Percentiles rank a stretch among this genome's conserved stretches.
Conservation (phyloP, 2,329 filamentous ascomycete species). For the Tolypocladium paradoxum region DNA sequence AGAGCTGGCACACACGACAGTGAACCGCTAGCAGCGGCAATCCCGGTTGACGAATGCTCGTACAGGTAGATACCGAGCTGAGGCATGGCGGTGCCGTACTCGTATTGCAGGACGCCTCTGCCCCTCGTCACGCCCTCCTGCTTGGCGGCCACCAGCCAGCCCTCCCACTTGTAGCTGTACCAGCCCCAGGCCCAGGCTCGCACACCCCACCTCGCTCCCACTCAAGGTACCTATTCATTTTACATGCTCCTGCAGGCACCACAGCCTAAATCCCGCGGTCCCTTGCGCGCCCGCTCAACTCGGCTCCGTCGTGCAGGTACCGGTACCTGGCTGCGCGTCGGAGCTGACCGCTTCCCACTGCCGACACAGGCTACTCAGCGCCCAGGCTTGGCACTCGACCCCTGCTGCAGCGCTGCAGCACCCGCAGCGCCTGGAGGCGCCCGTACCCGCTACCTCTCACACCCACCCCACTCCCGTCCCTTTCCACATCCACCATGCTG, state of each 20-base stretch:
- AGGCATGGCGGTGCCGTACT: too few species aligned
- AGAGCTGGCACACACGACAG: not conserved
- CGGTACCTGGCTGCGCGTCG: not conserved
- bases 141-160: too few species aligned
- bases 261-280: not conserved
- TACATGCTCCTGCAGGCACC: not conserved
- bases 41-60: not conserved
- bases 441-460: not conserved
- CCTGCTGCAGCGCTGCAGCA: not conserved
- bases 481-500: not conserved
- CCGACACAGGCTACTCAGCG: not conserved
- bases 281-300: not conserved
- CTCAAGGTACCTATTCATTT: too few species aligned
- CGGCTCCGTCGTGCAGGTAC: not conserved
- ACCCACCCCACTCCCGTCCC: not conserved
- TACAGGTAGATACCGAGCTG: too few species aligned
- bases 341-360: not conserved
- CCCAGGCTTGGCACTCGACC: not conserved
- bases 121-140: not conserved
- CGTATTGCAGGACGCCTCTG: too few species aligned
- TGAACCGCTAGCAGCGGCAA: not conserved
- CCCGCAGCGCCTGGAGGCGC: not conserved
- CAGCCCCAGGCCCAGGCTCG: not conserved
- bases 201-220: not conserved
- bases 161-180: not conserved